Evolutionary conservation across 2,329 filamentous ascomycete genomes (phyloP), one percentile per base, ranked within the genome.

Genomic region (Arthrobotrys iridis): DNA sequence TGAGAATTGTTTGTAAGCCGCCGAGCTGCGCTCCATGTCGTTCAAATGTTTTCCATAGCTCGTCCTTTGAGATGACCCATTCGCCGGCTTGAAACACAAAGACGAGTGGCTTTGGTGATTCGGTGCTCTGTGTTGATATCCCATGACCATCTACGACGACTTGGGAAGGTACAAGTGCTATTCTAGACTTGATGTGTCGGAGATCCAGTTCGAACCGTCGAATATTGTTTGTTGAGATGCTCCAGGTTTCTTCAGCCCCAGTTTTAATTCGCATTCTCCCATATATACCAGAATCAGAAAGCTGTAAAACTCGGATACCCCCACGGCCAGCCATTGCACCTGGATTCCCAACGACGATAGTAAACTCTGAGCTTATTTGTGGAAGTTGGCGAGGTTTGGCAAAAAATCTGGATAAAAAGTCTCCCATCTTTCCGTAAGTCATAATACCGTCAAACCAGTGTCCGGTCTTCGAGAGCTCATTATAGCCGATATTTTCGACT

Each of bases 361-460:
- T 83, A 78, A 88, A 88, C 0, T 81, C 78, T 8, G 79, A 35
- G 1, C 82, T 80, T 0, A 80, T 58, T 41, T 41, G 64, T 43
- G 77, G 68, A 26, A 65, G 18, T 6, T 13, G 18, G 3, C 70
- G 65, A 1, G 59, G 46, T 45, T 67, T 45, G 33, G 79, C 78
- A 18, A 85, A 80, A 65, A 82, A 79, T 6, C 80, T 37, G 7
- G 80, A 62, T 76, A 87, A 87, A 78, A 88, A 88, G 2, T 82
- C 77, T 13, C 82, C 79, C 28, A 89, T 80, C 24, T 82, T 79
- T 13, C 81, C 76, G 1, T 86, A 87, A 2, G 85, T 86, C 84
- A 88, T 85, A 5, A 87, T 81, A 1, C 84, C 85, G 41, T 87
- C 84, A 80, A 84, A 88, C 77, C 77, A 88, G 79, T 88, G 87